Evolutionary conservation across 2,329 filamentous ascomycete species (phyloP), one percentile per base, ranked within the genome.

Genomic region (Lizonia empirigonia): DNA sequence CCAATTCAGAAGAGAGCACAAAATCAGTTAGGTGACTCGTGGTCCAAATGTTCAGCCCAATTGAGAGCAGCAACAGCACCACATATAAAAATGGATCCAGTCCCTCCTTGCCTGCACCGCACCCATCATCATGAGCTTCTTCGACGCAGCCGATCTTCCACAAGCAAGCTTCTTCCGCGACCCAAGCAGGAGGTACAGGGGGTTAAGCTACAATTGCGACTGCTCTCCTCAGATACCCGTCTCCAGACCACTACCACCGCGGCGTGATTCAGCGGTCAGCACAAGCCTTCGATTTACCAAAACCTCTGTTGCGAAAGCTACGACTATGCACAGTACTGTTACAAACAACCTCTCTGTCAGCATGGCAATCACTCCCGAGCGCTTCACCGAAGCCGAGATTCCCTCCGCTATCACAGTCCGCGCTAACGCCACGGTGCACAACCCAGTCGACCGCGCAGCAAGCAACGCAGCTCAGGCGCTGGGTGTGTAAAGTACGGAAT

Each of bases 201-300:
- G 47, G 1, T 18, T 50, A 13, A 50, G 40, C 22, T 50, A 50
- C n/a, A 50, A 50, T 13, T 50, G 47, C 40, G 32, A 16, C 12
- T 33, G 40, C 27, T 5, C 18, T 1, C 39, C 40, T 13, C 36
- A 10, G 3, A 22, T 9, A 5, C n/a, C 39, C 15, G 9, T 38
- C 5, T 27, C 39, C 5, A 18, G 20, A 2, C 20, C 33, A 27
- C 10, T 26, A 32, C 34, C 39, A 33, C 33, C 46, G 7, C 30
- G 39, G 33, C 39, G 46, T 7, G 46, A 44, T 20, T 50, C 46
- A 1, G 46, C 33, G 7, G 9, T 50, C 20, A 15, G 12, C 5
- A 44, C 15, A 7, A 47, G 29, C 13, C 12, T 39, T 3, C 44
- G 30, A 6, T 34, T 15, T 7, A 13, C 44, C 15, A 38, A 24